Evolutionary conservation across 2,329 filamentous ascomycete species (phyloP).

Genomic region (Fusarium papillatum): DNA sequence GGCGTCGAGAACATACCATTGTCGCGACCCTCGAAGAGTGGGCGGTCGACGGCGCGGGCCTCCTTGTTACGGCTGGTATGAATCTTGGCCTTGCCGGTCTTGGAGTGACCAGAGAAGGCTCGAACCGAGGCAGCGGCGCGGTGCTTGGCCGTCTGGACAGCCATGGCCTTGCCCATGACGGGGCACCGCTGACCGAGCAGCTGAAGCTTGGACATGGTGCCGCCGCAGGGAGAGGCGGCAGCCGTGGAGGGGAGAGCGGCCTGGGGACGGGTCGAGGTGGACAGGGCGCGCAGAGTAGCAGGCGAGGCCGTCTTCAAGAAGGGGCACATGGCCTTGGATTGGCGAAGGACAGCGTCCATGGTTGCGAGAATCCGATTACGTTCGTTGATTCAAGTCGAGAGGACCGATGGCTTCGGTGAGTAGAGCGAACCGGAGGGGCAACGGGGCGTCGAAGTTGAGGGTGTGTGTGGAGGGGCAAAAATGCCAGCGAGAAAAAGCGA

Average conservation of each 20-base stretch:
- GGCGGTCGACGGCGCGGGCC: slow-evolving; percentile 80
- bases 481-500: slow-evolving; percentile 27
- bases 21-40: slow-evolving; percentile 62
- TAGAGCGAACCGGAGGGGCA: slow-evolving; percentile 30
- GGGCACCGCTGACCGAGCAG: slow-evolving; percentile 95
- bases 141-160: slow-evolving; percentile 80
- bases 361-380: slow-evolving; percentile 37
- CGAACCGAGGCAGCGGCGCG: slow-evolving; percentile 64
- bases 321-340: slow-evolving; percentile 97
- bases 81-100: slow-evolving; percentile 77
- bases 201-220: slow-evolving; percentile 97
- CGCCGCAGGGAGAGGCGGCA: slow-evolving; percentile 78
- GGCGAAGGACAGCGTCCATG: slow-evolving; percentile 96
- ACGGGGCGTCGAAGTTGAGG: slow-evolving; percentile 16
- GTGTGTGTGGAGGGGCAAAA: slow-evolving; percentile 30
- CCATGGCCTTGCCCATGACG: slow-evolving; percentile 98
- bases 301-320: slow-evolving; percentile 97
- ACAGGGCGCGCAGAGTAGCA: slow-evolving; percentile 90
- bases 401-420: slow-evolving; percentile 16
- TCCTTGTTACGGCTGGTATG: slow-evolving; percentile 86
- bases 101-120: slow-evolving; percentile 63
- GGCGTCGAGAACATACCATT: slow-evolving; percentile 58
- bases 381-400: slow-evolving; percentile 12
- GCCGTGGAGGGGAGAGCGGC: slow-evolving; percentile 44
- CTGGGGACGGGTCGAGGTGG: slow-evolving; percentile 77